phyloP scores from a whole-genome alignment of 129 eudicot genomes.

The Centella asiatica region DNA sequence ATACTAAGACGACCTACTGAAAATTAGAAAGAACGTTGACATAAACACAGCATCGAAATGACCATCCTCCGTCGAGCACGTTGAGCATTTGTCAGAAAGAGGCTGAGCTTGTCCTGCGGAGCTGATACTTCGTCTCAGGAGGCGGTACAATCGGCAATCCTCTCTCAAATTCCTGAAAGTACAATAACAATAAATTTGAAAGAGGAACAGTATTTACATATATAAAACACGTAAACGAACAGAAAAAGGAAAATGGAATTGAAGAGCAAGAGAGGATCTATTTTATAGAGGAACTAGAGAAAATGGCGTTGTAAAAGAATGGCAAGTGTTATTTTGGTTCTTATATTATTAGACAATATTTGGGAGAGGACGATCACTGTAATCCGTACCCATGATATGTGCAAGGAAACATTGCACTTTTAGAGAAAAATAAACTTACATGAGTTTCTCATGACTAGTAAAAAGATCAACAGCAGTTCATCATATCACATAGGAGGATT shows the following conservation, averaged over 20 bases:
- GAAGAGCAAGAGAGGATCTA: too few species aligned
- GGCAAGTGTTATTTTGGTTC: too few species aligned
- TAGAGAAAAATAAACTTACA: too few species aligned
- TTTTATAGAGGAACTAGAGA: too few species aligned
- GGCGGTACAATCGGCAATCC: conserved; percentile 55
- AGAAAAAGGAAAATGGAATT: not conserved
- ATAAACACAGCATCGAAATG: conserved; percentile 29
- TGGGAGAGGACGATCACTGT: too few species aligned
- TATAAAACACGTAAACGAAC: not conserved
- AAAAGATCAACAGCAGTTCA: not conserved
- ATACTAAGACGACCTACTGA: conserved; percentile 4
- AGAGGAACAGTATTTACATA: not conserved
- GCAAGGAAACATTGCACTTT: too few species aligned
- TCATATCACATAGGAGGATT: not conserved
- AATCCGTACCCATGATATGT: too few species aligned
- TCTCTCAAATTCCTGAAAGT: conserved; percentile 62
- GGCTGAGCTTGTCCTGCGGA: conserved; percentile 72
- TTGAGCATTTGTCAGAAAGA: conserved; percentile 23
- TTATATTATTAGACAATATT: too few species aligned
- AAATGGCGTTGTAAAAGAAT: too few species aligned
- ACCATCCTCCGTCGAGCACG: not conserved
- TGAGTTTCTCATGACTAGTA: not conserved
- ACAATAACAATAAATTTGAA: conserved; percentile 13
- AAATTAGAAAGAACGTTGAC: conserved; percentile 7
- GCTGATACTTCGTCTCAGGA: conserved; percentile 67